phyloP scores from a whole-genome alignment of 768 basidiomycete genomes.

The Podaxis sp. region DNA sequence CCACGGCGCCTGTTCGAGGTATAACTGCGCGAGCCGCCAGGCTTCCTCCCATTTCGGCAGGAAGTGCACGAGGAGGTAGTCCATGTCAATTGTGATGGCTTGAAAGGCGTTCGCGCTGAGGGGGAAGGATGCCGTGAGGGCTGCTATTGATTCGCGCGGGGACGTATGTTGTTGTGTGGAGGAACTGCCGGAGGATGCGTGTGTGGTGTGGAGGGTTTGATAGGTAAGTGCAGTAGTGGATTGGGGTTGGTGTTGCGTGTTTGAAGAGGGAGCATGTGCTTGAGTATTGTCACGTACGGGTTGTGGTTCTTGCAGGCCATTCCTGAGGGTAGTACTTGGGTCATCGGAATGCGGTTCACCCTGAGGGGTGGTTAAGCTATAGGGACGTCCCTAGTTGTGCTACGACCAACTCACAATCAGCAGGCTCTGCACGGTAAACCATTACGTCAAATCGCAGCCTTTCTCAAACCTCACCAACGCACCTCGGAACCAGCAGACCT shows the following conservation, averaged over 20 bases:
- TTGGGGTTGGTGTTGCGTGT: not conserved
- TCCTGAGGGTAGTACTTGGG: not conserved
- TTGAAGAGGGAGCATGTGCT: not conserved
- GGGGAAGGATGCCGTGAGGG: constrained; percentile 45
- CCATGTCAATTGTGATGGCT: constrained; percentile 37
- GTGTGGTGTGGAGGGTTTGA: not conserved
- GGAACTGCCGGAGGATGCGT: not conserved
- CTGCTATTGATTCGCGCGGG: constrained; percentile 20
- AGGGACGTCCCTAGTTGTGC: constrained; percentile 9
- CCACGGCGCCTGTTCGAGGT: constrained; percentile 79
- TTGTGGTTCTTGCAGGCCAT: not conserved
- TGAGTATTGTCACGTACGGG: not conserved
- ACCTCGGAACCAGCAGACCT: constrained; percentile 75
- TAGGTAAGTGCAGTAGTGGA: not conserved
- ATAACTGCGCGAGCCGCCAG: constrained; percentile 59
- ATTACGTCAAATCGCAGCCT: constrained; percentile 14
- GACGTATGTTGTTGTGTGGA: too few relatives aligned
- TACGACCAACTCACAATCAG: constrained; percentile 46
- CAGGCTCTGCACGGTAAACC: constrained; percentile 39
- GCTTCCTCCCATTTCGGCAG: constrained; percentile 64
- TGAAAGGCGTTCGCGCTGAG: constrained; percentile 36
- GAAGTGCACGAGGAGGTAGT: constrained; percentile 45
- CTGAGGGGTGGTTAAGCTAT: constrained; percentile 4
- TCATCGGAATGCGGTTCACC: constrained; percentile 8
- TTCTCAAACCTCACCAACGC: constrained; percentile 21